A percentile compares a stretch with the other conserved stretches of the same genome.
phyloP scores from a whole-genome alignment of 495 filamentous ascomycete genomes.

The Jackrogersella minutella region DNA sequence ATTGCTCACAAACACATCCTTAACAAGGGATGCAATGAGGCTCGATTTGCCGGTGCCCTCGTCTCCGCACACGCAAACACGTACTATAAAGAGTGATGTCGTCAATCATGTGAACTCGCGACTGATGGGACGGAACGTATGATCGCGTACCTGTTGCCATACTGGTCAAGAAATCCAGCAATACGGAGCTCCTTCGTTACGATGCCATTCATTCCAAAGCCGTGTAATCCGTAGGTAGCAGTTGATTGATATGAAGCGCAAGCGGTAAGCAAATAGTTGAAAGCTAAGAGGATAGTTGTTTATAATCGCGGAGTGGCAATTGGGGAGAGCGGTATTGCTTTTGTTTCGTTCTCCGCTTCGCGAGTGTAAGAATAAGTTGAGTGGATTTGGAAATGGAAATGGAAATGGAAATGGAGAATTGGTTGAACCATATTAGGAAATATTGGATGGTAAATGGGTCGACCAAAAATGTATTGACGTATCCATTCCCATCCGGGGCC shows the following conservation, averaged over 20 bases:
- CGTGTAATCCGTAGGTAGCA: background rate
- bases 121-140: background rate
- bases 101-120: conserved; percentile 21
- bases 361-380: background rate
- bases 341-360: conserved; percentile 25
- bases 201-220: conserved; percentile 31
- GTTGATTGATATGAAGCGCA: background rate
- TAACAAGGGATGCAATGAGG: conserved; percentile 83
- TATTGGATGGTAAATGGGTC: conserved; percentile 10
- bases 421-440: background rate
- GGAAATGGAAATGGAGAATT: background rate
- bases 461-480: background rate
- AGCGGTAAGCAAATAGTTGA: background rate
- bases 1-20: conserved; percentile 90
- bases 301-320: background rate
- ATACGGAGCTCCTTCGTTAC: conserved; percentile 15
- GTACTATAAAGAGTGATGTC: conserved; percentile 60
- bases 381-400: background rate
- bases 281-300: background rate
- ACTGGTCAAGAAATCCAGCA: conserved; percentile 15
- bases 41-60: conserved; percentile 78
- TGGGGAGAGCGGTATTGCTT: conserved; percentile 12
- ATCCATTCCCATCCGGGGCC: background rate
- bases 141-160: conserved; percentile 44
- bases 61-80: conserved; percentile 96